Evolutionary conservation across 805 yeast genomes (phyloP), one percentile per base, ranked within the genome.

Genomic region (Candida odintsovae): DNA sequence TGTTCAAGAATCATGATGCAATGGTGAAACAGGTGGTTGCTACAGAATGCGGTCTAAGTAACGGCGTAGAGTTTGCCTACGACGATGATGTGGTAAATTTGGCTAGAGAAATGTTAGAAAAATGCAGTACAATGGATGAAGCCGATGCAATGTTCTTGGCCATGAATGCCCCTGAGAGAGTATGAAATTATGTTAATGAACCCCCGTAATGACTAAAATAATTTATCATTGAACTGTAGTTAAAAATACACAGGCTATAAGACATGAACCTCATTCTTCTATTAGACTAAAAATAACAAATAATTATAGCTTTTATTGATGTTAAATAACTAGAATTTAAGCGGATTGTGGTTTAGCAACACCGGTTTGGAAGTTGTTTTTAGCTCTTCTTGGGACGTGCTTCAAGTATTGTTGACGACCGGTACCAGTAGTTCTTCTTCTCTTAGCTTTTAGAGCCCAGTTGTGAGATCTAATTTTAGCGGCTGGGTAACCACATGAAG

Each of bases 391-490:
- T 65, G 94, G 77, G 66, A 94, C 96, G 77, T 83, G 84, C 83
- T 92, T 94, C 77, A 94, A 83, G 90, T 92, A 82, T 75, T 90
- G 80, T 95, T 89, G 88, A 81, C 99, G 95, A 78, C 99, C 99
- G 74, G 98, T 83, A 82, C 99, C 99, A 65, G 97, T 90, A 64
- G 99, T 94, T 76, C 86, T 86, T 88, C 99, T 90, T 89, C 99
- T 90, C 86, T 90, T 88, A 71, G 97, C 96, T 86, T 94, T 94
- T 63, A 77, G 77, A 75, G 95, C 97, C 99, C 99, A 94, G 97
- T 94, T 94, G 96, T 77, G 86, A 69, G 89, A 83, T 87, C 99
- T 90, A 77, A 86, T 74, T 82, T 94, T 94, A 67, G 98, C 98
- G 70, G 98, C 89, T 79, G 99, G 99, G 86, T 94, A 94, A 70